phyloP scores from a whole-genome alignment of 768 basidiomycete species.

The Russula lepida region DNA sequence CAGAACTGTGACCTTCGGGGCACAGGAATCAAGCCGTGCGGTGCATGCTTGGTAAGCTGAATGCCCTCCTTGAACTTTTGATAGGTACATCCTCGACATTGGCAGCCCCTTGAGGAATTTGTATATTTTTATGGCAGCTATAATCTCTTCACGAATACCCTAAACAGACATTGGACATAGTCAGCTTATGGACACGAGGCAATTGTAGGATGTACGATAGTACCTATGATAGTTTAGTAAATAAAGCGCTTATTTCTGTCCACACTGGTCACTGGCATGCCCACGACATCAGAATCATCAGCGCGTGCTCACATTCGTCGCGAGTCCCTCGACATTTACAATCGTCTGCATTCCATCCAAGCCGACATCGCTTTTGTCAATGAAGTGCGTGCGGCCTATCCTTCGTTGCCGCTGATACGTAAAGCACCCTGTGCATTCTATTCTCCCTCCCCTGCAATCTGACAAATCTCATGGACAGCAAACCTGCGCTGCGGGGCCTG shows the following conservation, averaged over 20 bases:
- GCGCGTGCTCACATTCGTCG: conserved; percentile 48
- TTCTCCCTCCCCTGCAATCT: background rate
- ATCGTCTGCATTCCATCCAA: conserved; percentile 78
- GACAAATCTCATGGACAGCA: conserved; percentile 36
- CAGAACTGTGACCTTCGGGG: conserved; percentile 20
- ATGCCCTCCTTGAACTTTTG: background rate
- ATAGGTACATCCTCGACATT: background rate
- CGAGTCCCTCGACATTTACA: conserved; percentile 72
- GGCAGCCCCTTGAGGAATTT: background rate
- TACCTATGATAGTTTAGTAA: background rate
- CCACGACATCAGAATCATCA: conserved; percentile 8
- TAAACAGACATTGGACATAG: background rate
- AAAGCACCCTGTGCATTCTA: conserved; percentile 23
- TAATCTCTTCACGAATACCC: background rate
- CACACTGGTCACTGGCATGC: background rate
- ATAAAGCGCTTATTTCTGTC: background rate
- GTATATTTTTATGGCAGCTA: background rate
- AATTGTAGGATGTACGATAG: background rate
- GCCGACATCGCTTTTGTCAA: conserved; percentile 69
- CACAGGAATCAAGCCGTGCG: conserved; percentile 15
- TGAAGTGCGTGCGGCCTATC: conserved; percentile 41
- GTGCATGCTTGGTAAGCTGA: conserved; percentile 19
- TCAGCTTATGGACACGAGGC: background rate
- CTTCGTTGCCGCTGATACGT: conserved; percentile 50
- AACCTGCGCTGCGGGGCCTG: conserved; percentile 93